Conservation (phyloP, 768 basidiomycete species). For the Lactarius pseudohatsudake region DNA sequence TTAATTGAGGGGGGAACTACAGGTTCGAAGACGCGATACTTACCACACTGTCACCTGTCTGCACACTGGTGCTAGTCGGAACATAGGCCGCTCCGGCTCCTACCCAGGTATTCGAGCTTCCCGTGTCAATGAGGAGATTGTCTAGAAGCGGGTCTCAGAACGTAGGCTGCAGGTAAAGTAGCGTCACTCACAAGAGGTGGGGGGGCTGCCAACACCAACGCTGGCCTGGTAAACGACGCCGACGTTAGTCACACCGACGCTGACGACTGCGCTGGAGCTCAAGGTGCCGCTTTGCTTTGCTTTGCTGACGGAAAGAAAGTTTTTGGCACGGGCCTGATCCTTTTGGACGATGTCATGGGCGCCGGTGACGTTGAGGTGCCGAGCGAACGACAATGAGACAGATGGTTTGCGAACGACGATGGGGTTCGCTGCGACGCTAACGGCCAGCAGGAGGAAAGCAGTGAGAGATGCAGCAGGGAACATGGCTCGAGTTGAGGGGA, state of each 20-base stretch:
- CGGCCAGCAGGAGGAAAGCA: not conserved
- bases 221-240: constrained; percentile 45
- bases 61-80: not conserved
- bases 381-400: not conserved
- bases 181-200: constrained; percentile 37
- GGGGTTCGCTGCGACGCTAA: not conserved
- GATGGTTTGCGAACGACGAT: constrained; percentile 21
- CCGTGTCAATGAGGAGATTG: constrained; percentile 7
- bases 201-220: constrained; percentile 51
- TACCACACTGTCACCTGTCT: constrained; percentile 7
- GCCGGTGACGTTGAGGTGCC: constrained; percentile 53
- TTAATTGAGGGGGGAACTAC: not conserved
- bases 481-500: not conserved
- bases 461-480: not conserved
- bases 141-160: not conserved
- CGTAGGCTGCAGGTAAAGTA: not conserved
- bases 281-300: constrained; percentile 36
- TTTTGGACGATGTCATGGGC: constrained; percentile 48
- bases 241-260: constrained; percentile 45
- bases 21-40: not conserved
- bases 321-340: constrained; percentile 51
- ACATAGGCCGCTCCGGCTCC: constrained; percentile 2
- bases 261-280: constrained; percentile 26
- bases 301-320: constrained; percentile 42
- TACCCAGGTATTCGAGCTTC: constrained; percentile 16